Evolutionary conservation across 345 rosid species (phyloP).

Genomic region (Boechera retrofracta): DNA sequence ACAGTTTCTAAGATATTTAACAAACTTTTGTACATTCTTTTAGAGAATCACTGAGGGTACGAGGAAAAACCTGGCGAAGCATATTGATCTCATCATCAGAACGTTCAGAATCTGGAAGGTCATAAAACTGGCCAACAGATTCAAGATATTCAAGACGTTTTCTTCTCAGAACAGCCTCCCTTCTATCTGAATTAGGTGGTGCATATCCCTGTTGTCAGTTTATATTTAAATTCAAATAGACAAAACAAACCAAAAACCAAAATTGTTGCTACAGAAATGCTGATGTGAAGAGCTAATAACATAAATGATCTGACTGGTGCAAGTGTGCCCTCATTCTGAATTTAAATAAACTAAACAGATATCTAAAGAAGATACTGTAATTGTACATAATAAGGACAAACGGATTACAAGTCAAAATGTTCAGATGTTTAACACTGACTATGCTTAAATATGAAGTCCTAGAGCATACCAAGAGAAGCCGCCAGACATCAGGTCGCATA

Average conservation of each 20-base stretch:
- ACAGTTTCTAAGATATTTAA: slow-evolving; percentile 29
- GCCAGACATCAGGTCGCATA: slow-evolving; percentile 91
- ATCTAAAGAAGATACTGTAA: background rate
- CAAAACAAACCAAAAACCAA: slow-evolving; percentile 32
- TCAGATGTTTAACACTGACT: background rate
- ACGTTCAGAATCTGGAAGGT: slow-evolving; percentile 94
- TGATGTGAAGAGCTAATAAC: slow-evolving; percentile 1
- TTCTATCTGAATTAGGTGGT: slow-evolving; percentile 99
- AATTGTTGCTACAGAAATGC: slow-evolving; percentile 14
- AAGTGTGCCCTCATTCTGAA: background rate
- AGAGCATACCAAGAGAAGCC: slow-evolving; percentile 90
- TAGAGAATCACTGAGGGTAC: slow-evolving; percentile 1
- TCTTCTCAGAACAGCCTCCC: slow-evolving; percentile 89
- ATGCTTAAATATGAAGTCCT: slow-evolving; percentile 18
- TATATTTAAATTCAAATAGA: slow-evolving; percentile 62
- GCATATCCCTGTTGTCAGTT: slow-evolving; percentile 99
- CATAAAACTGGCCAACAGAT: slow-evolving; percentile 91
- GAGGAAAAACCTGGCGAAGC: slow-evolving; percentile 85
- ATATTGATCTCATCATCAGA: slow-evolving; percentile 95
- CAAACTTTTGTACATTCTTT: background rate
- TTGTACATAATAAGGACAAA: background rate
- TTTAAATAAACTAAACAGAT: background rate
- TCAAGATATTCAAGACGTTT: slow-evolving; percentile 95
- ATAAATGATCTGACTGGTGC: background rate
- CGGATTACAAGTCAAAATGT: background rate